Percentiles rank a stretch among this genome's conserved stretches.
Evolutionary conservation across 768 basidiomycete genomes (phyloP).

Genomic region (Melanogaster broomeanus): DNA sequence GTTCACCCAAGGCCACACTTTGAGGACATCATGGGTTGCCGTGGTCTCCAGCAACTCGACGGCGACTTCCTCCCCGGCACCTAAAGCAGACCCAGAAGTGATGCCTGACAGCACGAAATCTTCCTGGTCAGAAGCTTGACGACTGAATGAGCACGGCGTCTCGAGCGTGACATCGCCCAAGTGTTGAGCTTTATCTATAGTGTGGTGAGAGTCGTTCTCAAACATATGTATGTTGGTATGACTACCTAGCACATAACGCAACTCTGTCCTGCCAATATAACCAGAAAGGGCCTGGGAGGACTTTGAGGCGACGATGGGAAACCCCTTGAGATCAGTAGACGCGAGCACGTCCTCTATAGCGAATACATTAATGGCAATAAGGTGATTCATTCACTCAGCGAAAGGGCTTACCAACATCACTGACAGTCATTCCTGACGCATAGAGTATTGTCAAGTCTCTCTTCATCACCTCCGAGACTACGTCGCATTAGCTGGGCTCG

Average conservation of each 20-base stretch:
- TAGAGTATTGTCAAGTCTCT: conserved; percentile 72
- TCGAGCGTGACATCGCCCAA: conserved; percentile 60
- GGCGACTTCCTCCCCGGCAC: conserved; percentile 68
- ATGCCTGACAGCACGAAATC: conserved; percentile 46
- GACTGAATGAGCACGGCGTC: conserved; percentile 72
- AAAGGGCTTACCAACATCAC: conserved; percentile 69
- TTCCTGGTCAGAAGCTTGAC: conserved; percentile 50
- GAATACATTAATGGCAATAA: conserved; percentile 4
- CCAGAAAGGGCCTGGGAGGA: conserved; percentile 67
- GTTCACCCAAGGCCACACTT: conserved; percentile 92
- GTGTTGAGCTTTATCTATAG: conserved; percentile 69
- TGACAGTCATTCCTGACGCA: conserved; percentile 74
- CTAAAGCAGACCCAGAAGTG: conserved; percentile 50
- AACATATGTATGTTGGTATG: background rate
- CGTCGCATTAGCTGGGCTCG: conserved; percentile 3
- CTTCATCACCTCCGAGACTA: conserved; percentile 91
- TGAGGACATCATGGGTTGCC: conserved; percentile 56
- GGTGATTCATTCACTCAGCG: background rate
- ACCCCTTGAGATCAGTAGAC: conserved; percentile 81
- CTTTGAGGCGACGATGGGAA: conserved; percentile 79
- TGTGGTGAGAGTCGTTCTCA: background rate
- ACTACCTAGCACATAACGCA: conserved; percentile 84
- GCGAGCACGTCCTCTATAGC: conserved; percentile 67
- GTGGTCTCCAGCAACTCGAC: conserved; percentile 65
- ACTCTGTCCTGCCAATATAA: conserved; percentile 85